Percentiles rank a stretch among this genome's conserved stretches.
phyloP scores from a whole-genome alignment of 2,329 filamentous ascomycete species.

The Cordyceps fumosorosea region DNA sequence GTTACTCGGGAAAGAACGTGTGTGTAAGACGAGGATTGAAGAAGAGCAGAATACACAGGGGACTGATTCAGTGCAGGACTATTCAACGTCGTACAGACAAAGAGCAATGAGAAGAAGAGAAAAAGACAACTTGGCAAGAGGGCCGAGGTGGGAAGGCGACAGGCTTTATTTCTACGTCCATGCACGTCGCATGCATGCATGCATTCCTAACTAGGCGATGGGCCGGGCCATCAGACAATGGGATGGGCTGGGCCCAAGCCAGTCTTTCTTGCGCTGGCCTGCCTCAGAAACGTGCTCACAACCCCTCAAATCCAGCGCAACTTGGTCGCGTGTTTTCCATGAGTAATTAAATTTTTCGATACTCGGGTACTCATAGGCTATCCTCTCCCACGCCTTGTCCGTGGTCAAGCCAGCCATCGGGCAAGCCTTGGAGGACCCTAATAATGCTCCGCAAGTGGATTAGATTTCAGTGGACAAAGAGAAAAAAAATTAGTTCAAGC shows the following conservation, averaged over 20 bases:
- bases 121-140: neutral
- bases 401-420: no score
- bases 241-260: no score
- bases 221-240: no score
- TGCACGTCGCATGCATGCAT: no score
- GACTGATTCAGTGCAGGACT: no score
- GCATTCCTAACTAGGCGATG: no score
- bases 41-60: neutral
- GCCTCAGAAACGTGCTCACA: constrained; percentile 6
- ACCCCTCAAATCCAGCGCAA: neutral
- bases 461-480: neutral
- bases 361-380: no score
- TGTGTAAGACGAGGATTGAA: neutral
- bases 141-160: neutral
- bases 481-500: neutral
- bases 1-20: neutral
- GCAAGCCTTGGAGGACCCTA: neutral
- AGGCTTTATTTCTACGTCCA: neutral
- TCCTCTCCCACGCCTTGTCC: no score
- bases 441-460: no score
- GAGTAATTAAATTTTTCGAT: neutral
- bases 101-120: neutral
- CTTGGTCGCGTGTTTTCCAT: neutral
- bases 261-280: neutral
- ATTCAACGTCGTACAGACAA: neutral